Percentiles rank a stretch among this genome's conserved stretches.
phyloP scores from a whole-genome alignment of 768 basidiomycete species.

The Macrolepiota albuminosa region DNA sequence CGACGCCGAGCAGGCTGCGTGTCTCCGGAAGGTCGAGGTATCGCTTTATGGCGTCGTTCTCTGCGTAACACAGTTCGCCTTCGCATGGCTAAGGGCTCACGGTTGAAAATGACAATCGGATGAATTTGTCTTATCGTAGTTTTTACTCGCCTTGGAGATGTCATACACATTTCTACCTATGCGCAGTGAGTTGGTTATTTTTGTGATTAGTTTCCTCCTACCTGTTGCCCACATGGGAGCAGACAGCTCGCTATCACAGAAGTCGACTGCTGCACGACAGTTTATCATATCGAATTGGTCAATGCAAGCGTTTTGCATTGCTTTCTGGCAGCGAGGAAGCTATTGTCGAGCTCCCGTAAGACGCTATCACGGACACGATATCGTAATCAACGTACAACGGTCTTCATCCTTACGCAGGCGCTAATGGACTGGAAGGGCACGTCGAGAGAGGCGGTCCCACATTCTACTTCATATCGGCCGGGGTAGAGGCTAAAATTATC shows the following conservation, averaged over 20 bases:
- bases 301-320: slow-evolving; percentile 55
- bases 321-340: slow-evolving; percentile 65
- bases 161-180: slow-evolving; percentile 22
- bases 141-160: slow-evolving; percentile 17
- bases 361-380: slow-evolving; percentile 13
- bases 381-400: slow-evolving; percentile 32
- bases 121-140: too few species aligned
- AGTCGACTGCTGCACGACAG: slow-evolving; percentile 61
- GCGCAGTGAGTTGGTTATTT: not conserved
- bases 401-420: slow-evolving; percentile 59
- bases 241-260: slow-evolving; percentile 58
- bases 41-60: slow-evolving; percentile 14
- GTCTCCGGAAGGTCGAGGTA: slow-evolving; percentile 17
- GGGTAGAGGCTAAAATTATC: slow-evolving; percentile 30
- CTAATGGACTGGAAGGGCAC: slow-evolving; percentile 49
- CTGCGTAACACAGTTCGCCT: slow-evolving; percentile 20
- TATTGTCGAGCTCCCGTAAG: slow-evolving; percentile 19
- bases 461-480: slow-evolving; percentile 56
- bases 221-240: slow-evolving; percentile 34
- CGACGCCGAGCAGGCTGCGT: slow-evolving; percentile 18
- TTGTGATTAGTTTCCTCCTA: slow-evolving; percentile 19
- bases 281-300: slow-evolving; percentile 61
- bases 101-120: not conserved
- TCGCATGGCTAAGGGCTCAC: slow-evolving; percentile 13
- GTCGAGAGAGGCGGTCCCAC: slow-evolving; percentile 50